phyloP scores from a whole-genome alignment of 164 flowering plant species.

The Chloranthus sessilifolius region DNA sequence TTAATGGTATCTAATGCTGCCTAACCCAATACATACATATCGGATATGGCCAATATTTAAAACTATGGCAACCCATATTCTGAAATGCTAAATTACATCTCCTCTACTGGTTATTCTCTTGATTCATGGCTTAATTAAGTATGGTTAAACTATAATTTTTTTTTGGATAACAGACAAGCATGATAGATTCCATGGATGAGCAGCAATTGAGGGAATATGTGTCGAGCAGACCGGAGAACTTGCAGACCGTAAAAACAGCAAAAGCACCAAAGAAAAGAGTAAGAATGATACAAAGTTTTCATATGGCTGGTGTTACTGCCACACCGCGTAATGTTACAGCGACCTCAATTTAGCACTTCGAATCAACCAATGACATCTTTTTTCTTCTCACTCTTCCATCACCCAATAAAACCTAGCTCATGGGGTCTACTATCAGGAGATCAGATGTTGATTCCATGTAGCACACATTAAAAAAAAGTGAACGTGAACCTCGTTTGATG shows the following conservation, averaged over 20 bases:
- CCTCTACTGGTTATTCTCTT: not conserved
- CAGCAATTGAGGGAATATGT: conserved; percentile 33
- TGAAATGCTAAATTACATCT: not conserved
- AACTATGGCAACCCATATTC: not conserved
- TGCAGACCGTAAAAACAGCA: conserved; percentile 23
- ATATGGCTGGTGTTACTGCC: too few species aligned
- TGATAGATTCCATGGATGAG: conserved; percentile 36
- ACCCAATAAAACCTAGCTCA: too few species aligned
- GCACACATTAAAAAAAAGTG: too few species aligned
- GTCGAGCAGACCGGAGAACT: conserved; percentile 24
- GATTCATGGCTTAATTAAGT: not conserved
- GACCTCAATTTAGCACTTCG: too few species aligned
- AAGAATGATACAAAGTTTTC: conserved; percentile 3
- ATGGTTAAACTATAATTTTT: not conserved
- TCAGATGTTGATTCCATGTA: too few species aligned
- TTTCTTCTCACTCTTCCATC: too few species aligned
- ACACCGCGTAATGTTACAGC: too few species aligned
- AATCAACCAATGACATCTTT: too few species aligned
- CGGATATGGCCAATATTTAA: not conserved
- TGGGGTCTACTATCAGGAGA: too few species aligned
- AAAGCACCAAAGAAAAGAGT: conserved; percentile 29
- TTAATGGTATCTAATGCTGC: too few species aligned
- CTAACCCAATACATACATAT: not conserved
- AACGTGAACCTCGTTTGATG: too few species aligned
- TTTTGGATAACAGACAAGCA: conserved; percentile 22